phyloP scores from a whole-genome alignment of 805 yeast genomes.

The Pichia nanzhaoensis region DNA sequence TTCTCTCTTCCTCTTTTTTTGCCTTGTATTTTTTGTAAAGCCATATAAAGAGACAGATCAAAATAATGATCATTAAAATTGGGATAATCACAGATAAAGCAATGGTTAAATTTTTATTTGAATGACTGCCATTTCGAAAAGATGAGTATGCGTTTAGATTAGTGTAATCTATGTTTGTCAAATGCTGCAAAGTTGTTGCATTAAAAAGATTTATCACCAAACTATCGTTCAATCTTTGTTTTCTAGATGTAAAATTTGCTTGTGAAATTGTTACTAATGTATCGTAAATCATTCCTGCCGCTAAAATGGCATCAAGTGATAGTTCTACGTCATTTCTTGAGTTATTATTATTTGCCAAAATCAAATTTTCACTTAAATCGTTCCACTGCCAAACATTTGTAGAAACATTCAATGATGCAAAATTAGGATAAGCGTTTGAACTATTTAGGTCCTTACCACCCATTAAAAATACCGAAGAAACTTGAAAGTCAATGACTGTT shows the following conservation, averaged over 20 bases:
- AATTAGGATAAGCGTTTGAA: slow-evolving; percentile 34
- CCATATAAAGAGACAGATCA: slow-evolving; percentile 26
- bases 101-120: slow-evolving; percentile 31
- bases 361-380: slow-evolving; percentile 24
- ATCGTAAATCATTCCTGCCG: slow-evolving; percentile 47
- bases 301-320: slow-evolving; percentile 28
- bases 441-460: slow-evolving; percentile 50
- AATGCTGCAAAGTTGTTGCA: slow-evolving; percentile 29
- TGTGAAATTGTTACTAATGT: slow-evolving; percentile 40
- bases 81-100: slow-evolving; percentile 43
- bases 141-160: slow-evolving; percentile 11
- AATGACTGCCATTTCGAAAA: slow-evolving; percentile 5
- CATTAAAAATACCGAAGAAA: slow-evolving; percentile 41
- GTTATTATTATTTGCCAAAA: slow-evolving; percentile 19
- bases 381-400: slow-evolving; percentile 41
- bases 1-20: slow-evolving; percentile 23
- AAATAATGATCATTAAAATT: slow-evolving; percentile 31
- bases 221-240: slow-evolving; percentile 13
- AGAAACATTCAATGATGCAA: slow-evolving; percentile 34
- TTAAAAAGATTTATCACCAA: slow-evolving; percentile 39
- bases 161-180: slow-evolving; percentile 30
- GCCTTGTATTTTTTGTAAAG: slow-evolving; percentile 26
- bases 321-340: slow-evolving; percentile 19
- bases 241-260: background rate
- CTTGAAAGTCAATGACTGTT: slow-evolving; percentile 30